Evolutionary conservation across 1,284 basidiomycete species (phyloP), one percentile per base, ranked within the genome.

Genomic region (Acaromyces ingoldii): DNA sequence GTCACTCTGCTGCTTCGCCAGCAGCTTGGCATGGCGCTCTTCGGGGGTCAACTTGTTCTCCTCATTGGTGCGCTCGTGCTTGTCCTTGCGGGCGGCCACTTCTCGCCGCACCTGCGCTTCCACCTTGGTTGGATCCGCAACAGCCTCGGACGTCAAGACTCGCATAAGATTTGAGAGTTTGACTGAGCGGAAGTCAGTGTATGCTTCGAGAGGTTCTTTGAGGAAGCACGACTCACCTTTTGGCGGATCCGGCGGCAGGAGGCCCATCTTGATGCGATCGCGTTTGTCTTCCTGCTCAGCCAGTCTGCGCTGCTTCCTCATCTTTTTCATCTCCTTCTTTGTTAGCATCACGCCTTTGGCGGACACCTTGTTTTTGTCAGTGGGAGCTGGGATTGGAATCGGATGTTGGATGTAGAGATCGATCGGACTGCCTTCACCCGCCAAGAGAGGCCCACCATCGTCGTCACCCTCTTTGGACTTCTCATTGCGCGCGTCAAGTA

Each of bases 101-200:
- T 98, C 93, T 42, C 89, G 82, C 34, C 91, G 81, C 5, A 99
- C 92, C 41, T 88, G 84, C 4, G 92, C 92, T 77, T 99, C 95
- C 11, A 99, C 89, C 62, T 92, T 87, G 1, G 95, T 98, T 1
- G 95, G 90, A 74, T 98, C 95, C 80, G 91, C 88, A 10, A 97
- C 86, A 0, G 91, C 92, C 73, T 97, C 92, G 9, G 89, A 89
- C 0, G 93, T 95, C 34, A 98, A 81, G 11, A 99, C 95, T 72
- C 91, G 91, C 92, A 98, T 97, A 72, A 98, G 79, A 77, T 99
- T 99, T 39, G 88, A 84, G 53, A 98, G 81, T 45, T 91, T 89
- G 54, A 98, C 93, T 91, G 69, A 6, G 34, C 7, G 26, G 5
- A 60, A 40, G 47, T 44, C 4, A 11, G 10, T 30, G 7, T n/a